Conservation (phyloP, 2,329 filamentous ascomycete genomes). For the Volutella citrinella region DNA sequence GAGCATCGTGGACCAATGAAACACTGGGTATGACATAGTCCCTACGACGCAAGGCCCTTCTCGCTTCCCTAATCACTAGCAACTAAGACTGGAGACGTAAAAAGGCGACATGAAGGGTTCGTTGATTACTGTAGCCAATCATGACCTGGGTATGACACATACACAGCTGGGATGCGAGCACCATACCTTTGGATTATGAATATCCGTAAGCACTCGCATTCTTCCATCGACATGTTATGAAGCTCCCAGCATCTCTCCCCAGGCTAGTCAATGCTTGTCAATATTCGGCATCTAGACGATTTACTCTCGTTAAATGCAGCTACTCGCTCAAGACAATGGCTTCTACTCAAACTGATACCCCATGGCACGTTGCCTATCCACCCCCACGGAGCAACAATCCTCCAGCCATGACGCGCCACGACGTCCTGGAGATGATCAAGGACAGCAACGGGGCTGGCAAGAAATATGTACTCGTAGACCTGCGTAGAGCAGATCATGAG, state of each 20-base stretch:
- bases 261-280: background rate
- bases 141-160: conserved; percentile 1
- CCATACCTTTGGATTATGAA: too few species aligned
- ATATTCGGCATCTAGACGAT: background rate
- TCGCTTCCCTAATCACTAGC: background rate
- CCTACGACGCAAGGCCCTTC: conserved; percentile 1
- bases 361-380: conserved; percentile 41
- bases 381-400: conserved; percentile 26
- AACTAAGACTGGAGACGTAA: background rate
- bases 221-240: background rate
- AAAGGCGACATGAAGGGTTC: conserved; percentile 3
- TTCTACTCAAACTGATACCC: conserved; percentile 9
- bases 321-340: conserved; percentile 2
- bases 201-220: background rate
- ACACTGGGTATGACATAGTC: background rate
- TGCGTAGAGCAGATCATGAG: conserved; percentile 40
- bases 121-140: background rate
- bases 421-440: conserved; percentile 35
- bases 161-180: too few species aligned
- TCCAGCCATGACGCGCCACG: conserved; percentile 26
- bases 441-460: conserved; percentile 16
- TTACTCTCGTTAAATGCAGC: too few species aligned
- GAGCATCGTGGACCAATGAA: background rate
- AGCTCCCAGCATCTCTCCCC: conserved; percentile 1
- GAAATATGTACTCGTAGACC: conserved; percentile 40